These are phyloP conservation scores for Barnettozyma vustinii DNA, from an alignment of 805 yeast genomes.

Conservation along the genomic window DNA sequence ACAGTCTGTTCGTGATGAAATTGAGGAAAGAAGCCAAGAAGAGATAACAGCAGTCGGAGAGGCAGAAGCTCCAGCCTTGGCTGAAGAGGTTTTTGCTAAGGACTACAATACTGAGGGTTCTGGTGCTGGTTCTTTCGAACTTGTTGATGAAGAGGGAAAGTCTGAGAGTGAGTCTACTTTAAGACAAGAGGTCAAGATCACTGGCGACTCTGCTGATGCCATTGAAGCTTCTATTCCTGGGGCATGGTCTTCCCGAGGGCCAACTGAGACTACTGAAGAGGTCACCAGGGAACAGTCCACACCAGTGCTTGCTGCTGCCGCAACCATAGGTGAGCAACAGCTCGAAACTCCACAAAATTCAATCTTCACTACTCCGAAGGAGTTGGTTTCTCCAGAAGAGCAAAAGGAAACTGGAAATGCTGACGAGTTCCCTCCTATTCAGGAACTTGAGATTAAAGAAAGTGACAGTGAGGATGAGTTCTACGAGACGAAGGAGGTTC, in stretches of 20 bases:
- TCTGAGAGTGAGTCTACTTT: constrained; percentile 16
- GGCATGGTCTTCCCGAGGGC: constrained; percentile 18
- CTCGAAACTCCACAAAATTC: constrained; percentile 4
- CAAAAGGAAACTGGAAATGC: constrained; percentile 16
- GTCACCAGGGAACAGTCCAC: neutral
- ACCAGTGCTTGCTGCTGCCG: constrained; percentile 17
- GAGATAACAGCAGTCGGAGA: constrained; percentile 18
- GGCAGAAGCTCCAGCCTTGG: constrained; percentile 24
- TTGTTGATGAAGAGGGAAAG: constrained; percentile 10
- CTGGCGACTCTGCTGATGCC: constrained; percentile 13
- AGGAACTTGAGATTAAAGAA: constrained; percentile 49
- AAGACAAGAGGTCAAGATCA: constrained; percentile 2
- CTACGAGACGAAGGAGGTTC: constrained; percentile 36
- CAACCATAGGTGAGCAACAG: constrained; percentile 8
- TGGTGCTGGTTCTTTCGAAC: constrained; percentile 17
- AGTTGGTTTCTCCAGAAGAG: neutral
- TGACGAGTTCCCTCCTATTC: constrained; percentile 59
- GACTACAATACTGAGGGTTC: constrained; percentile 24
- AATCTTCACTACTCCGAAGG: constrained; percentile 1
- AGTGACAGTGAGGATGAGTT: constrained; percentile 37
- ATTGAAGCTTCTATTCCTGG: constrained; percentile 27
- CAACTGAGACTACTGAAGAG: neutral
- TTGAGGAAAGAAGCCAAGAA: constrained; percentile 25
- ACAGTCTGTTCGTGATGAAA: constrained; percentile 70
- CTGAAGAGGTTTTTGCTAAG: constrained; percentile 28